A percentile compares a stretch with the other conserved stretches of the same genome.
Conservation (phyloP, 805 yeast species). For the Yamadazyma paraphyllophila region DNA sequence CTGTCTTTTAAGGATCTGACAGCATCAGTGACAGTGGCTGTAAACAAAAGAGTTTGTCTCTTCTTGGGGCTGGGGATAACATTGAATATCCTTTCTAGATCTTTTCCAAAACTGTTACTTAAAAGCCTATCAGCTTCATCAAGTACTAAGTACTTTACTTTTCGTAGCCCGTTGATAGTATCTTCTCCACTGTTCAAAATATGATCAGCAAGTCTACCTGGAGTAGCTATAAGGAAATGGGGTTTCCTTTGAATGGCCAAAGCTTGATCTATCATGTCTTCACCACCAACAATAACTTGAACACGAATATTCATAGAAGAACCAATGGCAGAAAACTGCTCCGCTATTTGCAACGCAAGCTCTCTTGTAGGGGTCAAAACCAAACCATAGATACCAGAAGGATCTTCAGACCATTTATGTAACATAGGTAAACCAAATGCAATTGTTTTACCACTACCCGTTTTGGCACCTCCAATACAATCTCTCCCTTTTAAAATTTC, state of each 20-base stretch:
- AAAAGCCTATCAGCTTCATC: constrained; percentile 96
- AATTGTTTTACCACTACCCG: constrained; percentile 97
- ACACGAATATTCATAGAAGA: constrained; percentile 81
- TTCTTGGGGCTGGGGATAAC: constrained; percentile 67
- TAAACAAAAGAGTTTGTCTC: constrained; percentile 87
- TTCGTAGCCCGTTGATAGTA: constrained; percentile 70
- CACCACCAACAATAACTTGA: constrained; percentile 91
- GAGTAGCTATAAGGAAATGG: constrained; percentile 94
- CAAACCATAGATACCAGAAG: constrained; percentile 87
- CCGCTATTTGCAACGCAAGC: constrained; percentile 94
- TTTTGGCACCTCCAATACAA: constrained; percentile 97
- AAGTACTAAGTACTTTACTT: constrained; percentile 77
- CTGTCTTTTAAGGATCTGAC: constrained; percentile 75
- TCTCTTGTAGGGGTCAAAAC: constrained; percentile 92
- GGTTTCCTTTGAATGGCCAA: constrained; percentile 78
- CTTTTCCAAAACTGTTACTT: constrained; percentile 79
- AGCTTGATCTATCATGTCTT: constrained; percentile 87
- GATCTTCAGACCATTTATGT: constrained; percentile 92
- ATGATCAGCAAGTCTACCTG: constrained; percentile 94
- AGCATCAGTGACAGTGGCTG: constrained; percentile 94
- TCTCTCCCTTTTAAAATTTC: constrained; percentile 78
- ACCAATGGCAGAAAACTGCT: constrained; percentile 92
- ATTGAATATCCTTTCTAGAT: constrained; percentile 68
- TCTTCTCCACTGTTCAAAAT: constrained; percentile 86
- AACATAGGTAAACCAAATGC: constrained; percentile 98